Conservation (phyloP, 2,329 filamentous ascomycete genomes). For the Zymoseptoria pseudotritici region DNA sequence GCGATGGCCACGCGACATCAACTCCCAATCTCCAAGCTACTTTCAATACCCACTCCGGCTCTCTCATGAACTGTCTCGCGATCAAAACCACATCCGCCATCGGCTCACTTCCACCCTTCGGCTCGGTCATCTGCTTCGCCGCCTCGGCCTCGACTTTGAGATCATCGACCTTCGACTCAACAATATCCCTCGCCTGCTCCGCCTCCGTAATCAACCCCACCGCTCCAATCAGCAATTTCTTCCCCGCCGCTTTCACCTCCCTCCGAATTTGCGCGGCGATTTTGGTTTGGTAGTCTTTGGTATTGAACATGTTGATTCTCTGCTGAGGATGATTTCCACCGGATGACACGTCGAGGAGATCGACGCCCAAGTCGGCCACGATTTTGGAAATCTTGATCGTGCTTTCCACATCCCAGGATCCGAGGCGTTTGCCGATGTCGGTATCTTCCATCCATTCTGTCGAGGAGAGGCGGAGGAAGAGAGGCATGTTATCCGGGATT, state of each 20-base stretch:
- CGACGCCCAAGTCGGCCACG: constrained; percentile 67
- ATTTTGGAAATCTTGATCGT: constrained; percentile 56
- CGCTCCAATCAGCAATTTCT: constrained; percentile 43
- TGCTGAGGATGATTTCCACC: constrained; percentile 59
- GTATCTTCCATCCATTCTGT: constrained; percentile 66
- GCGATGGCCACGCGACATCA: constrained; percentile 42
- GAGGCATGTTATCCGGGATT: constrained; percentile 59
- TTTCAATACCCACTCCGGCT: constrained; percentile 48
- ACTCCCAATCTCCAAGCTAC: constrained; percentile 45
- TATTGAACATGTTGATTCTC: constrained; percentile 34
- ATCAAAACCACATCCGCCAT: constrained; percentile 46
- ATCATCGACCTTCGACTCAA: constrained; percentile 23
- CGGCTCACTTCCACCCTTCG: constrained; percentile 19
- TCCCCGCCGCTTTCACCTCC: constrained; percentile 31
- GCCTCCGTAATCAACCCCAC: constrained; percentile 49
- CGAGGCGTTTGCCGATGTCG: constrained; percentile 41
- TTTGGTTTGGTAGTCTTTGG: constrained; percentile 44
- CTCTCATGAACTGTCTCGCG: constrained; percentile 48
- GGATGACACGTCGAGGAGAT: constrained; percentile 76
- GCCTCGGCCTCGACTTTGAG: constrained; percentile 23
- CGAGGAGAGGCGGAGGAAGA: constrained; percentile 64
- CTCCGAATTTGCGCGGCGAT: constrained; percentile 41
- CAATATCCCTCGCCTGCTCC: constrained; percentile 43
- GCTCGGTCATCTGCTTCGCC: constrained; percentile 33
- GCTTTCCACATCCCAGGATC: constrained; percentile 61